A percentile compares a stretch with the other conserved stretches of the same genome.
phyloP scores from a whole-genome alignment of 129 eudicot species.

The carrot (Daucus carota) region DNA sequence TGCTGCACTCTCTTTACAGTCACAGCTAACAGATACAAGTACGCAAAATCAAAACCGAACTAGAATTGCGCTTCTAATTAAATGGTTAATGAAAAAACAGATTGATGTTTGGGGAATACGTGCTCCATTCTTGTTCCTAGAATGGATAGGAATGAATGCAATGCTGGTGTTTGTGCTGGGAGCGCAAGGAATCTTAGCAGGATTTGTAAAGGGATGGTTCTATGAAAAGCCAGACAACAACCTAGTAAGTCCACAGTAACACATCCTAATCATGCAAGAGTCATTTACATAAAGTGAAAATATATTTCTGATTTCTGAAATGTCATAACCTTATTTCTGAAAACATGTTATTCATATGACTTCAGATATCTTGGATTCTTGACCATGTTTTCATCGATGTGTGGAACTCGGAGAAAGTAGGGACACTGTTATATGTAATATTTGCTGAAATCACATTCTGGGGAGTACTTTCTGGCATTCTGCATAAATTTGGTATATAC shows the following conservation, averaged over 20 bases:
- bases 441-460: slow-evolving; percentile 80
- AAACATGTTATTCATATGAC: neutral
- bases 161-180: slow-evolving; percentile 78
- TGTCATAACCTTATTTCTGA: neutral
- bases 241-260: slow-evolving; percentile 37
- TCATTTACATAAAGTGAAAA: neutral
- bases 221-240: slow-evolving; percentile 39
- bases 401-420: slow-evolving; percentile 64
- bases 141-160: slow-evolving; percentile 94
- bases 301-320: neutral
- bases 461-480: slow-evolving; percentile 64
- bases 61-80: neutral
- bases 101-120: slow-evolving; percentile 73
- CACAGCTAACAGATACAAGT: neutral
- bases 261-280: neutral
- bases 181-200: slow-evolving; percentile 78
- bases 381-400: slow-evolving; percentile 50
- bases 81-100: slow-evolving; percentile 24
- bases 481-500: slow-evolving; percentile 65
- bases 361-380: slow-evolving; percentile 67
- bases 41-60: neutral
- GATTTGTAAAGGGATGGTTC: slow-evolving; percentile 78
- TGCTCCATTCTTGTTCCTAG: slow-evolving; percentile 57
- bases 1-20: neutral
- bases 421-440: slow-evolving; percentile 64